phyloP scores from a whole-genome alignment of 2,329 filamentous ascomycete genomes.

The Paraphaeosphaeria sporulosa region DNA sequence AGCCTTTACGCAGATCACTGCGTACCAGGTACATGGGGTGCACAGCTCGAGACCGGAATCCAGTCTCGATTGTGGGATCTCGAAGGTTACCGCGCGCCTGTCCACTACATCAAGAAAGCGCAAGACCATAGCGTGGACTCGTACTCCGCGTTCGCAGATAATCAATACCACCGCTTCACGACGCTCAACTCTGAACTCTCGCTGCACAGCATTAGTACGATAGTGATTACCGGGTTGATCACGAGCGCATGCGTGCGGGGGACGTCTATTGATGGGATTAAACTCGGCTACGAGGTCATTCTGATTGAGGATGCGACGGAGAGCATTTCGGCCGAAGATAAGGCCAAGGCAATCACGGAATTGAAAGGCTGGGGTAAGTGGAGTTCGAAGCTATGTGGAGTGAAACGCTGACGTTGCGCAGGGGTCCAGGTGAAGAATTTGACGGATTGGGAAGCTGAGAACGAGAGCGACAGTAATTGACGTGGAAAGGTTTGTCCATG shows the following conservation, averaged over 20 bases:
- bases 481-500: conserved; percentile 16
- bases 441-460: conserved; percentile 25
- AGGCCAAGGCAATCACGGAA: conserved; percentile 25
- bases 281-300: conserved; percentile 31
- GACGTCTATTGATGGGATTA: conserved; percentile 32
- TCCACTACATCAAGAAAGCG: conserved; percentile 36
- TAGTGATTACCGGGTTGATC: conserved; percentile 29
- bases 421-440: conserved; percentile 32
- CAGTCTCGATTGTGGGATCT: conserved; percentile 29
- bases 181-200: conserved; percentile 28
- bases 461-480: conserved; percentile 14
- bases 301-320: conserved; percentile 35
- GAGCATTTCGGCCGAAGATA: conserved; percentile 24
- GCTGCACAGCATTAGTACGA: conserved; percentile 26
- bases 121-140: conserved; percentile 32
- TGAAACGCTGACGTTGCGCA: conserved; percentile 5
- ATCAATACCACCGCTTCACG: conserved; percentile 34
- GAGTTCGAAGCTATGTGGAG: neutral
- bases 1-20: conserved; percentile 29
- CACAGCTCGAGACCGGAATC: conserved; percentile 28
- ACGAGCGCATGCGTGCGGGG: conserved; percentile 32
- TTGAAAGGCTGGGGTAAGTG: conserved; percentile 29
- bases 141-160: conserved; percentile 34
- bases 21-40: conserved; percentile 28
- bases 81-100: conserved; percentile 28